These are phyloP conservation scores for Scheffersomyces quercinus DNA, from an alignment of 1,139 yeast genomes.

Conservation along the genomic window DNA sequence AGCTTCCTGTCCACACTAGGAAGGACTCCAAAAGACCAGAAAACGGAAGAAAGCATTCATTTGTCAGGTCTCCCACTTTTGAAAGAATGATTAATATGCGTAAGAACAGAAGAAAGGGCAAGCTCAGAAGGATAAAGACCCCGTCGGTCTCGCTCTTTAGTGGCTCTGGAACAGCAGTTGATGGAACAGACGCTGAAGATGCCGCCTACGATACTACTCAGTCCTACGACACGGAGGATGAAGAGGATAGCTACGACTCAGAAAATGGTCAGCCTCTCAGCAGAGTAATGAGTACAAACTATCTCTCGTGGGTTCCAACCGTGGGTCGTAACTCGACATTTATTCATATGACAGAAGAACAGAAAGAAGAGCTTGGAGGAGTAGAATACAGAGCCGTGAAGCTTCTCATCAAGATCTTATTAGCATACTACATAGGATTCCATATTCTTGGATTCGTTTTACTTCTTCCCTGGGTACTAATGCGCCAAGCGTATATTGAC, in stretches of 20 bases:
- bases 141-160: constrained; percentile 3
- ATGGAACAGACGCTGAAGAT: constrained; percentile 6
- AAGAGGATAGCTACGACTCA: constrained; percentile 13
- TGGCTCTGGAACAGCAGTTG: neutral
- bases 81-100: constrained; percentile 25
- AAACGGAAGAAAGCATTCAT: constrained; percentile 26
- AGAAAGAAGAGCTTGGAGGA: constrained; percentile 94
- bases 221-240: constrained; percentile 14
- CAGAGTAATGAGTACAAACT: constrained; percentile 52
- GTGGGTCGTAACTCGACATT: constrained; percentile 96
- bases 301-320: constrained; percentile 88
- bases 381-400: constrained; percentile 92
- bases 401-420: constrained; percentile 65
- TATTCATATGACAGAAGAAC: constrained; percentile 75
- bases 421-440: constrained; percentile 72
- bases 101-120: constrained; percentile 8
- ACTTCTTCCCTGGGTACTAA: constrained; percentile 66
- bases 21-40: constrained; percentile 40
- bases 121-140: constrained; percentile 7
- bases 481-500: constrained; percentile 40
- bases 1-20: no score
- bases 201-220: neutral
- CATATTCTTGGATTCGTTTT: constrained; percentile 61
- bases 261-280: constrained; percentile 3
- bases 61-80: constrained; percentile 46